These are phyloP conservation scores for Pyrenochaeta sp. DNA, from an alignment of 2,329 filamentous ascomycete genomes.

Conservation along the genomic window DNA sequence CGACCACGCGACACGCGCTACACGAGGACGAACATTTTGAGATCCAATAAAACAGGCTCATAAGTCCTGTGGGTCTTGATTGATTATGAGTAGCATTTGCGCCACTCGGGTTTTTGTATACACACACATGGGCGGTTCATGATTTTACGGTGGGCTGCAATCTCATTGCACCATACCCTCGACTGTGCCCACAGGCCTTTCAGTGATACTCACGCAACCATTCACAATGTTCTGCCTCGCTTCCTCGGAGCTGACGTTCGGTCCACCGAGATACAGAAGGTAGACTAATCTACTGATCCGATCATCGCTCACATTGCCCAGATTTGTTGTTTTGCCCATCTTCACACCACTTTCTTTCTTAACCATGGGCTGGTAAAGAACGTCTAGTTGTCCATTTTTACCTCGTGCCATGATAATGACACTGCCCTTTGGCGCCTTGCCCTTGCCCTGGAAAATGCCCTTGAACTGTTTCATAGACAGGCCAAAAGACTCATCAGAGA, in stretches of 20 bases:
- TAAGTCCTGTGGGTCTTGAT: too few species aligned
- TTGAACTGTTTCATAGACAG: conserved; percentile 79
- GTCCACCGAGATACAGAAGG: conserved; percentile 88
- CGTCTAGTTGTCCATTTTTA: conserved; percentile 64
- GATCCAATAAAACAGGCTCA: too few species aligned
- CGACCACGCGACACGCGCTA: too few species aligned
- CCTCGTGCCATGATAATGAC: conserved; percentile 78
- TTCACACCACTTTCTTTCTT: conserved; percentile 48
- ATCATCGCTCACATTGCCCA: conserved; percentile 81
- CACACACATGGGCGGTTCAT: not conserved
- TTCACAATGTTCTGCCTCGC: conserved; percentile 84
- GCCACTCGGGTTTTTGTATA: conserved; percentile 1
- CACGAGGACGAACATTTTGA: too few species aligned
- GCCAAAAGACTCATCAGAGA: conserved; percentile 79
- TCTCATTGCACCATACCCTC: conserved; percentile 71
- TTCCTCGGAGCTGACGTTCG: conserved; percentile 83
- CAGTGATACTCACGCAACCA: conserved; percentile 86
- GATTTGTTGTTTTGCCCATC: conserved; percentile 56
- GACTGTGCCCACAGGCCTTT: conserved; percentile 85
- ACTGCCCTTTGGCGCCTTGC: conserved; percentile 78
- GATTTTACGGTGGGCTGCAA: not conserved
- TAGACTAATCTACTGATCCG: conserved; percentile 82
- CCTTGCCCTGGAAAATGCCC: conserved; percentile 77
- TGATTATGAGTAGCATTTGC: too few species aligned
- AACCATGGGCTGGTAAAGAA: conserved; percentile 38